Evolutionary conservation across 1,284 basidiomycete species (phyloP).

Genomic region (Entoloma clypeatum): DNA sequence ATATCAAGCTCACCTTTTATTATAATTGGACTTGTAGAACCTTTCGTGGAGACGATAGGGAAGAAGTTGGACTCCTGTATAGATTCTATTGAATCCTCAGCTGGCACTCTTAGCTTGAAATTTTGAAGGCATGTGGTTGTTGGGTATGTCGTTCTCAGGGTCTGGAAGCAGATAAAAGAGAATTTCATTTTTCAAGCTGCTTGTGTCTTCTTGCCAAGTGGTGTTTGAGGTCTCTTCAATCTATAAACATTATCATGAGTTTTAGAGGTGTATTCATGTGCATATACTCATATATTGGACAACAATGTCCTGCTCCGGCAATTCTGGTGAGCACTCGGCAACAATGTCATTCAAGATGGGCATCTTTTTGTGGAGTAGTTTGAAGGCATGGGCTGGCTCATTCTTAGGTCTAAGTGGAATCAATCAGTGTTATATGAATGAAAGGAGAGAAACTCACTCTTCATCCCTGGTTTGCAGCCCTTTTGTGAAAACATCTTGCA

Average conservation of each 20-base stretch:
- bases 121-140: neutral
- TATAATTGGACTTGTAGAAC: slow-evolving; percentile 1
- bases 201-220: slow-evolving; percentile 10
- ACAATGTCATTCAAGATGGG: no score
- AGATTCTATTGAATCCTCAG: neutral
- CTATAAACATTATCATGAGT: neutral
- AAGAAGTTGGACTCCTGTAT: slow-evolving; percentile 2
- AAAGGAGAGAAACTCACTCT: no score
- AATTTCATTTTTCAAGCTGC: slow-evolving; percentile 3
- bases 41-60: neutral
- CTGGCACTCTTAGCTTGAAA: neutral
- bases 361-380: no score
- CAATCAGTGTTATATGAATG: no score
- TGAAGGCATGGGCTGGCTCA: no score
- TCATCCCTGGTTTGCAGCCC: no score
- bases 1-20: no score
- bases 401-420: no score
- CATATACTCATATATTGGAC: neutral
- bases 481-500: no score
- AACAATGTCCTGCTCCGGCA: no score
- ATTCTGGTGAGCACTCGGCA: no score
- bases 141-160: neutral
- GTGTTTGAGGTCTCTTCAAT: neutral
- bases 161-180: slow-evolving; percentile 6
- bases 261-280: neutral